These are phyloP conservation scores for Pythium vanterpoolii DNA, from an alignment of 352 stramenopile species.

Conservation along the genomic window DNA sequence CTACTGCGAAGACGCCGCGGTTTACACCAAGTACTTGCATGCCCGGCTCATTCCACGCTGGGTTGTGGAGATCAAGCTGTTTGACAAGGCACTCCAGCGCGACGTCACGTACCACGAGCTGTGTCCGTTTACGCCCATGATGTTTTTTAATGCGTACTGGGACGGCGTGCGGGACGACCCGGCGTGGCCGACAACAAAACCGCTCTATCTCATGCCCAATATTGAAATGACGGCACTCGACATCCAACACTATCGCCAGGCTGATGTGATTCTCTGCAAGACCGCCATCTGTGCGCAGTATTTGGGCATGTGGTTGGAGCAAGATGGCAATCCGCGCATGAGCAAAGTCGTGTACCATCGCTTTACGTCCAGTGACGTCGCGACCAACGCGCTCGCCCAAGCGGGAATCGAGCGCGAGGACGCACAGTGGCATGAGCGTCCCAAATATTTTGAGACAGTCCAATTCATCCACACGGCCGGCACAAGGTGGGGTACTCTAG, in stretches of 20 bases:
- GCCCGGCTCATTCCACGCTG: slow-evolving; percentile 32
- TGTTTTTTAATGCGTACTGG: slow-evolving; percentile 45
- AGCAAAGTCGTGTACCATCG: slow-evolving; percentile 51
- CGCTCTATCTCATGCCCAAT: slow-evolving; percentile 32
- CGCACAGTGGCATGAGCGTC: neutral
- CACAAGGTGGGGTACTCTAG: neutral
- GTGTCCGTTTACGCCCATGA: slow-evolving; percentile 27
- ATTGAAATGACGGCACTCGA: slow-evolving; percentile 53
- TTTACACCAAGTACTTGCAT: slow-evolving; percentile 45
- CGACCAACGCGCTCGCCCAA: slow-evolving; percentile 11
- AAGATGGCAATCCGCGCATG: slow-evolving; percentile 53
- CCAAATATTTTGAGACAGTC: slow-evolving; percentile 39
- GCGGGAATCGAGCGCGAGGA: neutral
- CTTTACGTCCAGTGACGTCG: slow-evolving; percentile 52
- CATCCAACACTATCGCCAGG: slow-evolving; percentile 38
- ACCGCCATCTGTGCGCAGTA: slow-evolving; percentile 42
- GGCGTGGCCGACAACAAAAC: slow-evolving; percentile 28
- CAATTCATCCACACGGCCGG: slow-evolving; percentile 50
- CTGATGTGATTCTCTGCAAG: slow-evolving; percentile 61
- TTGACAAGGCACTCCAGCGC: neutral
- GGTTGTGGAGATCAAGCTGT: slow-evolving; percentile 27
- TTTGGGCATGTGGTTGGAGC: slow-evolving; percentile 45
- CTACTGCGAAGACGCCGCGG: slow-evolving; percentile 69
- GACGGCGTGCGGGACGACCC: slow-evolving; percentile 12
- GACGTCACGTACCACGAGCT: slow-evolving; percentile 35